These are phyloP conservation scores for Drechslerella coelobrocha DNA, from an alignment of 2,329 filamentous ascomycete species.

Conservation along the genomic window DNA sequence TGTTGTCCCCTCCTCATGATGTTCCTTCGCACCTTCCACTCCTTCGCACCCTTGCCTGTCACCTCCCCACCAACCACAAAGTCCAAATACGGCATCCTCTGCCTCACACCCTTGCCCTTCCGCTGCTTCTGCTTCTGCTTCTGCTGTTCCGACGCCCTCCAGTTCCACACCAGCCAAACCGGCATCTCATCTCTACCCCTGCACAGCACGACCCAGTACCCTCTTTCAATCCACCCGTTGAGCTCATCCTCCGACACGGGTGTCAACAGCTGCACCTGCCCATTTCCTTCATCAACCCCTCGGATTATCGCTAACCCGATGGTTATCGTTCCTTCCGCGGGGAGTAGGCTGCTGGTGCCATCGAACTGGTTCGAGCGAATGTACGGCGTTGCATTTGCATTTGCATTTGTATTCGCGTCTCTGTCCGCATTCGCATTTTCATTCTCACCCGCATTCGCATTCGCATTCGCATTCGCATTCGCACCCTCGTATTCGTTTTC, in stretches of 20 bases:
- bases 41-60: constrained; percentile 66
- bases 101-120: constrained; percentile 49
- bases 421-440: too few relatives aligned
- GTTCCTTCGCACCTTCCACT: constrained; percentile 67
- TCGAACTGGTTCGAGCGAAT: constrained; percentile 57
- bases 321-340: constrained; percentile 63
- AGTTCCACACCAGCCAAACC: constrained; percentile 64
- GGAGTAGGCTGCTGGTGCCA: constrained; percentile 69
- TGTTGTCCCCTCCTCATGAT: constrained; percentile 47
- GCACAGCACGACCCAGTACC: constrained; percentile 67
- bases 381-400: constrained; percentile 51
- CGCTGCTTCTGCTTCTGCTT: constrained; percentile 18
- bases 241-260: constrained; percentile 61
- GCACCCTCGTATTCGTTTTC: constrained; percentile 21
- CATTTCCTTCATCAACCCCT: constrained; percentile 67
- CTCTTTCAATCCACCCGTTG: constrained; percentile 60
- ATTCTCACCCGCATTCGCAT: too few relatives aligned
- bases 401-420: constrained; percentile 49
- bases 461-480: constrained; percentile 53
- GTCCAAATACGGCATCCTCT: constrained; percentile 67
- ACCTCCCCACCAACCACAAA: constrained; percentile 65
- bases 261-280: constrained; percentile 70
- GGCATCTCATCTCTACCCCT: constrained; percentile 73
- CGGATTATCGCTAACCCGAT: constrained; percentile 74
- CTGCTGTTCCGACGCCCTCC: constrained; percentile 31